Evolutionary conservation across 2,329 filamentous ascomycete genomes (phyloP).

Genomic region (Mariannaea sp.): DNA sequence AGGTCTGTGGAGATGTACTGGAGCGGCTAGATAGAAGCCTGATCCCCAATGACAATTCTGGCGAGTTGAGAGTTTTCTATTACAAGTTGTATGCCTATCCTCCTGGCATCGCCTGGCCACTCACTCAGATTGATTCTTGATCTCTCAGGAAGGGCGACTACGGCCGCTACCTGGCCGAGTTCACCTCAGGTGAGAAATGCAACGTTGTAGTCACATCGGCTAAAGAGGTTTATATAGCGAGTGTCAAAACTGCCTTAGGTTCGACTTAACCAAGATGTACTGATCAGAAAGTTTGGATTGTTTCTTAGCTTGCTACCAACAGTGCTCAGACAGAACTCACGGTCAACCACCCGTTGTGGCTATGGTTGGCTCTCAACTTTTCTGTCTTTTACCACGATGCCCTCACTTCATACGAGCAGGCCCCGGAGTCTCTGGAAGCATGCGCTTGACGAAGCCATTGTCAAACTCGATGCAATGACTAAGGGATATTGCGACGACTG

Average conservation of each 20-base stretch:
- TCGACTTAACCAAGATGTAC: slow-evolving; percentile 21
- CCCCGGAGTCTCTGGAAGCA: no score
- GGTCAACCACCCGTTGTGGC: no score
- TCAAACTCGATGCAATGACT: no score
- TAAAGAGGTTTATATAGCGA: slow-evolving; percentile 97
- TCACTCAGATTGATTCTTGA: slow-evolving; percentile 52
- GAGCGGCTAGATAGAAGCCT: slow-evolving; percentile 90
- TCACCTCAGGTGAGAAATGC: slow-evolving; percentile 89
- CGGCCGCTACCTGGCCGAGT: slow-evolving; percentile 94
- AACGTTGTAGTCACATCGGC: slow-evolving; percentile 85
- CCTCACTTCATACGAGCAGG: no score
- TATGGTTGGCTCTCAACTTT: no score
- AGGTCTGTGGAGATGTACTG: slow-evolving; percentile 97
- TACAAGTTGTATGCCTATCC: slow-evolving; percentile 92
- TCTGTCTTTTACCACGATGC: no score
- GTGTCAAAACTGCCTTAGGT: slow-evolving; percentile 70
- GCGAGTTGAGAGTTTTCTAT: slow-evolving; percentile 99
- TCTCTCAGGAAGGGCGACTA: slow-evolving; percentile 88
- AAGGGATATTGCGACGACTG: no score
- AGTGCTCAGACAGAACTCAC: slow-evolving; percentile 97
- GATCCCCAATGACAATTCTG: slow-evolving; percentile 93
- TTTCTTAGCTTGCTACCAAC: slow-evolving; percentile 83
- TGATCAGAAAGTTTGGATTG: slow-evolving; percentile 5
- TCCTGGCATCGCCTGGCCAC: slow-evolving; percentile 13
- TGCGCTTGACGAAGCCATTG: no score